Evolutionary conservation across 176 grass and related monocot species (phyloP).

Genomic region (Saccharum spontaneum): DNA sequence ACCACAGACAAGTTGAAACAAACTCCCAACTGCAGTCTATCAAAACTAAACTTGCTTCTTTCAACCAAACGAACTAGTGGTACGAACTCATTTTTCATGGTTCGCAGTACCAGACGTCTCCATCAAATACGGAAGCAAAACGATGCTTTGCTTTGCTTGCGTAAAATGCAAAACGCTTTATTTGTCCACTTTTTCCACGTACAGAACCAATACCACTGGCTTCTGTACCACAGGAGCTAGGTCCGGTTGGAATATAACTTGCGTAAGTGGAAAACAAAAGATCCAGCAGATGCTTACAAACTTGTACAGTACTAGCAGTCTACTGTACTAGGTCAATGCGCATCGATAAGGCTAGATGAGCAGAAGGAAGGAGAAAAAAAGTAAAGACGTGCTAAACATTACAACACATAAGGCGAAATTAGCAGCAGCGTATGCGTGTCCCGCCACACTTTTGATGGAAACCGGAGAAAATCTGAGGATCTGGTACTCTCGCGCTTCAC

Average conservation of each 20-base stretch:
- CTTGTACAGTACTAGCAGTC: background rate
- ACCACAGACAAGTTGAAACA: background rate
- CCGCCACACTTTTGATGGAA: too few species aligned
- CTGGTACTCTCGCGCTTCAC: background rate
- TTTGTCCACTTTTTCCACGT: conserved; percentile 11
- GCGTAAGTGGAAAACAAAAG: background rate
- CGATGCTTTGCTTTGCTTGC: background rate
- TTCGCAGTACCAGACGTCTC: background rate
- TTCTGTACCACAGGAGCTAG: background rate
- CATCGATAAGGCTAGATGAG: background rate
- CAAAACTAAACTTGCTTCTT: conserved; percentile 6
- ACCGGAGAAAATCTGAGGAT: background rate
- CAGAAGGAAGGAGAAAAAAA: background rate
- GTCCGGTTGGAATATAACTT: background rate
- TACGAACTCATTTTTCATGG: too few species aligned
- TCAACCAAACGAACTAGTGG: background rate
- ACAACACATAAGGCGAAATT: too few species aligned
- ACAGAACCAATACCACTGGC: conserved; percentile 1
- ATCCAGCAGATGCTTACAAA: background rate
- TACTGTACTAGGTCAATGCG: background rate
- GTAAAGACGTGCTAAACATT: background rate
- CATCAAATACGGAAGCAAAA: background rate
- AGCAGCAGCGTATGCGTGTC: too few species aligned
- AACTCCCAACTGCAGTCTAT: background rate
- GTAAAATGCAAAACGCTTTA: background rate